Evolutionary conservation across 371 early-diverging fungal species (phyloP).

Genomic region (Mucor piriformis): DNA sequence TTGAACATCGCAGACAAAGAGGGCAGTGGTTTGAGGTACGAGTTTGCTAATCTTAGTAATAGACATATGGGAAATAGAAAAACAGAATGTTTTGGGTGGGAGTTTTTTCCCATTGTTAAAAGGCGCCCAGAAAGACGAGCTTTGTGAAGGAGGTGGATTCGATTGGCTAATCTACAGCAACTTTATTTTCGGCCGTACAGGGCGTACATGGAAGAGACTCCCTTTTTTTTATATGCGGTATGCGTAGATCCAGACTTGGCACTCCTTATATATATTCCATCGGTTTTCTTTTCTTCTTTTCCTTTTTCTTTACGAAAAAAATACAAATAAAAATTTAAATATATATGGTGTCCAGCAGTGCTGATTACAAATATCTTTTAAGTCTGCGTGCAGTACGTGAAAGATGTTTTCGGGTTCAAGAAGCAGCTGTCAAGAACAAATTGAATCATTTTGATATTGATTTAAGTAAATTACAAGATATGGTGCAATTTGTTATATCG

Average conservation of each 20-base stretch:
- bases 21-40: slow-evolving; percentile 72
- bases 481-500: slow-evolving; percentile 69
- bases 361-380: slow-evolving; percentile 52
- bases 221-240: too few species aligned
- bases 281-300: neutral
- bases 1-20: slow-evolving; percentile 94
- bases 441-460: slow-evolving; percentile 77
- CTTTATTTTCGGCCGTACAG: too few species aligned
- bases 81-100: neutral
- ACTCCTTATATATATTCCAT: neutral
- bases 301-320: neutral
- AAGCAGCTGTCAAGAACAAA: slow-evolving; percentile 52
- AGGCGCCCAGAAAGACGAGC: neutral
- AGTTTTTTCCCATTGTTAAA: neutral
- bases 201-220: too few species aligned
- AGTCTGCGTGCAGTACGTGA: slow-evolving; percentile 82
- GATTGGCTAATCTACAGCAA: too few species aligned
- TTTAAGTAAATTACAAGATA: slow-evolving; percentile 60
- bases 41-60: slow-evolving; percentile 41
- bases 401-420: slow-evolving; percentile 68
- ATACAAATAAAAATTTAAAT: neutral
- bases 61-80: slow-evolving; percentile 24
- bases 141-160: too few species aligned
- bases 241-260: too few species aligned
- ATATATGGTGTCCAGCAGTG: neutral